These are phyloP conservation scores for Ascochyta rabiei DNA, from an alignment of 2,329 filamentous ascomycete genomes.

Conservation along the genomic window DNA sequence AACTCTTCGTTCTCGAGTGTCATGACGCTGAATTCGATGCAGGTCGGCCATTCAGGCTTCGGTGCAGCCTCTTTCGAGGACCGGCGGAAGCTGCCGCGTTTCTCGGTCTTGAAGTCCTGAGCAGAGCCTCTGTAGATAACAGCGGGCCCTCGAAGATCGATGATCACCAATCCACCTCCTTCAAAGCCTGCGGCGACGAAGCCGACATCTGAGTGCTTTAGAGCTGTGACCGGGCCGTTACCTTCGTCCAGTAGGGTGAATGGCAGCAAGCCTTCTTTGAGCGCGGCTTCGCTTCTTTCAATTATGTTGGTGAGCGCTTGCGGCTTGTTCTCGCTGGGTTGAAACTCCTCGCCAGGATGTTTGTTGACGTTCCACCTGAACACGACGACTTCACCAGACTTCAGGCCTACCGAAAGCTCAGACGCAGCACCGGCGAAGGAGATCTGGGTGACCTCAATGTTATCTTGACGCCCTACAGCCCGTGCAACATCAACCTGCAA, in stretches of 20 bases:
- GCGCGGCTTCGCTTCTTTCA: conserved; percentile 69
- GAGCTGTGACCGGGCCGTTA: conserved; percentile 77
- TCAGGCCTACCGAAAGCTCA: conserved; percentile 83
- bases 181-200: conserved; percentile 90
- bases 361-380: conserved; percentile 89
- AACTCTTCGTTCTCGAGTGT: conserved; percentile 92
- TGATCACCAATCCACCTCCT: conserved; percentile 76
- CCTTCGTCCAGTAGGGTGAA: conserved; percentile 81
- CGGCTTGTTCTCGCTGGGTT: conserved; percentile 55
- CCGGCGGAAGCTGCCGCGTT: conserved; percentile 72
- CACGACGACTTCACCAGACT: conserved; percentile 81
- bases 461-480: conserved; percentile 77
- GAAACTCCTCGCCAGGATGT: conserved; percentile 68
- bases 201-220: conserved; percentile 88
- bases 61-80: conserved; percentile 55
- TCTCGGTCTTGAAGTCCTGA: conserved; percentile 79
- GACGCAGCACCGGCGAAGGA: conserved; percentile 80
- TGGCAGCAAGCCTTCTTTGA: conserved; percentile 84
- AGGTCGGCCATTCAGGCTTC: conserved; percentile 75
- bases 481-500: conserved; percentile 87
- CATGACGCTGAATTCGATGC: conserved; percentile 87
- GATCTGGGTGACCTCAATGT: conserved; percentile 78
- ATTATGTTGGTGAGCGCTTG: conserved; percentile 73
- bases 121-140: conserved; percentile 79
- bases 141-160: conserved; percentile 86